These are phyloP conservation scores for Platismatia glauca DNA, from an alignment of 495 filamentous ascomycete species.

Conservation along the genomic window DNA sequence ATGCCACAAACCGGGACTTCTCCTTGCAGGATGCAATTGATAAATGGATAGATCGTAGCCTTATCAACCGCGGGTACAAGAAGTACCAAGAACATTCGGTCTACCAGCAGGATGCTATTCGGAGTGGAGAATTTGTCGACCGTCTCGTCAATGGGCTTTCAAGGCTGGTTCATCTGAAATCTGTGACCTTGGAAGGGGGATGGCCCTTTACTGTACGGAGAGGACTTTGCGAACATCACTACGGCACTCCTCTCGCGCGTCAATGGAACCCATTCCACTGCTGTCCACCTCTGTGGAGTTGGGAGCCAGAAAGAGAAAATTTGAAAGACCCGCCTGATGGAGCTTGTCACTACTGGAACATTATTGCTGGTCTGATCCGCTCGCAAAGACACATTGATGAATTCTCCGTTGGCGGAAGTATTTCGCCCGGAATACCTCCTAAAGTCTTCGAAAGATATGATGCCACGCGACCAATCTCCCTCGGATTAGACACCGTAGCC, in stretches of 20 bases:
- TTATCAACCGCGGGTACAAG: background rate
- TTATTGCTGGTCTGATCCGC: background rate
- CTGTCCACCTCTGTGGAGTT: background rate
- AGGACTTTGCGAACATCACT: background rate
- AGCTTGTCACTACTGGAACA: background rate
- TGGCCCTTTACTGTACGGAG: background rate
- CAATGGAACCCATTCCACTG: background rate
- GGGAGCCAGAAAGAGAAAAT: background rate
- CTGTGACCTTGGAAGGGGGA: background rate
- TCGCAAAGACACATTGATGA: background rate
- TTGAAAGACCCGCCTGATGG: background rate
- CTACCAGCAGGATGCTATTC: background rate
- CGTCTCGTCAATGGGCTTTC: background rate
- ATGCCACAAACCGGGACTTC: background rate
- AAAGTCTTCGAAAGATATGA: background rate
- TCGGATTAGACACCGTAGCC: background rate
- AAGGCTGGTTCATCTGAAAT: background rate
- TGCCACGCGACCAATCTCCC: background rate
- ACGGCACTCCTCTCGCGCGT: background rate
- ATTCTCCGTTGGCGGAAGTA: background rate
- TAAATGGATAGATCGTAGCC: background rate
- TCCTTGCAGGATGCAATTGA: background rate
- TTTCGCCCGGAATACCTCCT: background rate
- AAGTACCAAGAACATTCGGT: background rate
- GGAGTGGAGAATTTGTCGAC: background rate